Base-by-base conservation (phyloP, 805 yeast genomes). In the Hemisphaericaspora nanyangensis region DNA sequence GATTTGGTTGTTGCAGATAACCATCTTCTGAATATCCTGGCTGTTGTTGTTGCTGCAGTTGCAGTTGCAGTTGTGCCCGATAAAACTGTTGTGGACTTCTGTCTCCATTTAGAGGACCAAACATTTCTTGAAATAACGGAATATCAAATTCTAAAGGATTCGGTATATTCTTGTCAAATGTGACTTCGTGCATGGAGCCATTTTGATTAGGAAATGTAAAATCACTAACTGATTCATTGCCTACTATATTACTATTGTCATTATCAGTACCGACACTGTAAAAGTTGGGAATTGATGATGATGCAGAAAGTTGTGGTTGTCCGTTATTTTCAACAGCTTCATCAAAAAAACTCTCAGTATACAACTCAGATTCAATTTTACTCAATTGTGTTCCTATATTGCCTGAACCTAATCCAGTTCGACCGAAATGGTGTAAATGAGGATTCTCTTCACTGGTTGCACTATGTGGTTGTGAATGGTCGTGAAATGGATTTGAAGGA, bases 261-360 rank as follows among this genome's bases (percentile, higher is more conserved):
- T 11, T 12, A n/a, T 20, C 16, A 15, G 11, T n/a, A 17, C 35
- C 35, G 8, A 26, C 35, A n/a, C 32, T 26, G 27, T 42, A 42
- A 38, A 42, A 38, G 17, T 42, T 42, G 6, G 45, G 43, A 18
- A 42, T 27, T 15, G 45, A 42, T n/a, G 45, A 42, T 7, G 45
- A 35, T 24, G 45, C 31, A 6, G 45, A 41, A 19, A 40, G 28
- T 17, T 38, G 40, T n/a, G 28, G 35, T 19, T 29, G 35, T 13
- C 30, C 15, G 4, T 25, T 11, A n/a, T 29, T 29, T 6, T 6
- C 17, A 16, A n/a, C 16, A 17, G 29, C 25, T 27, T 41, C 44
- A 31, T 37, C 41, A 19, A 33, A 32, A 19, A 37, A 37, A 19
- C 28, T 37, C 17, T 41, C 44, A 6, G 41, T 37, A 26, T 41